Conservation (phyloP, 306 rosid species). For the Begonia masoniana region DNA sequence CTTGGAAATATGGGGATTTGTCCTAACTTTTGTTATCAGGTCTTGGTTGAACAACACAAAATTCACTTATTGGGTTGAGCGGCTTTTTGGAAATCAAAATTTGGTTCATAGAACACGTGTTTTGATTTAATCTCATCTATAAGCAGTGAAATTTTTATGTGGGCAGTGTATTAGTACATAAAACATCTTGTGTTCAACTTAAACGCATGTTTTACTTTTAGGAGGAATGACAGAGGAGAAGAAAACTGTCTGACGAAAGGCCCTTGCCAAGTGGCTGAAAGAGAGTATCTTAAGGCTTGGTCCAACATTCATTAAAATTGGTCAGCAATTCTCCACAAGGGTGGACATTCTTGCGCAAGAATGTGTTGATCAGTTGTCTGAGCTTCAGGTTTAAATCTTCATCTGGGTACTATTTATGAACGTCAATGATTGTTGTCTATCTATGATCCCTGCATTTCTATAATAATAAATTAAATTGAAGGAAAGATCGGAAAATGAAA, state of each 20-base stretch:
- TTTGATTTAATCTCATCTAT: no score
- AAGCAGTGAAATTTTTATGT: no score
- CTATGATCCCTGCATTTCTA: no score
- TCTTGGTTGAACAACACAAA: conserved; percentile 75
- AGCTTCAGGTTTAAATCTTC: conserved; percentile 69
- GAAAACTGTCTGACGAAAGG: conserved; percentile 55
- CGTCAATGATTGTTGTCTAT: no score
- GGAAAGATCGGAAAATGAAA: no score
- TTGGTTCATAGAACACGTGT: background rate
- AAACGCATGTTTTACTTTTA: conserved; percentile 11
- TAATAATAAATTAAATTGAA: no score
- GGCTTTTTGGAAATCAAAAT: conserved; percentile 1
- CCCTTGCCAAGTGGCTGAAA: conserved; percentile 93
- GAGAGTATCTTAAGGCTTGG: conserved; percentile 93
- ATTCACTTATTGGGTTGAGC: conserved; percentile 64
- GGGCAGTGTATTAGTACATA: background rate
- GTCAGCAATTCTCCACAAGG: conserved; percentile 98
- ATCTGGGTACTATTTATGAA: background rate
- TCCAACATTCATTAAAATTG: conserved; percentile 96
- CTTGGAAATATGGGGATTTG: conserved; percentile 98
- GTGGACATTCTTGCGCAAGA: conserved; percentile 98
- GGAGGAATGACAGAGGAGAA: conserved; percentile 95
- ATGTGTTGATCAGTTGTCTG: conserved; percentile 90
- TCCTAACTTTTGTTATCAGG: conserved; percentile 57
- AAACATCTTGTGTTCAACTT: background rate